A percentile compares a stretch with the other conserved stretches of the same genome.
phyloP scores from a whole-genome alignment of 2,329 filamentous ascomycete genomes.

The Phoma herbarum region DNA sequence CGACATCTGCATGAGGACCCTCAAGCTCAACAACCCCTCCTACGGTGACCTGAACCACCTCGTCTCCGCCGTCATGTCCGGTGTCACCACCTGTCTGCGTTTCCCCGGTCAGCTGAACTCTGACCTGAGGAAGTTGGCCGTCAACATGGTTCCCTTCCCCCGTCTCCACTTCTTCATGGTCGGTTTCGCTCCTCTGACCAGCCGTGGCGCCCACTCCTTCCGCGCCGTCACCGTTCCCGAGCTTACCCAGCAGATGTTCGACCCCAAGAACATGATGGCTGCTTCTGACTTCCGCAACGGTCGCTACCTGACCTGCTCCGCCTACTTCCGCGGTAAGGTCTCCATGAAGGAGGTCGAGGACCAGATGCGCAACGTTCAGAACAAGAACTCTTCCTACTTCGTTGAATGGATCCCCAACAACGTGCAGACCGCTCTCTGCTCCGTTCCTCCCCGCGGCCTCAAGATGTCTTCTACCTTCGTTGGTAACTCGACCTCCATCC shows the following conservation, averaged over 20 bases:
- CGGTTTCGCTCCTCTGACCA: slow-evolving; percentile 97
- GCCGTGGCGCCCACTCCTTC: slow-evolving; percentile 91
- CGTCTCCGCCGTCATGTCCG: slow-evolving; percentile 99
- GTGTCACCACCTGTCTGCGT: slow-evolving; percentile 96
- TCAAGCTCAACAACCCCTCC: slow-evolving; percentile 98
- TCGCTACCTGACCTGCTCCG: slow-evolving; percentile 98
- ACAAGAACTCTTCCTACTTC: slow-evolving; percentile 99
- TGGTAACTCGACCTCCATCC: slow-evolving; percentile 98
- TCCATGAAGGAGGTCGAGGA: slow-evolving; percentile 99
- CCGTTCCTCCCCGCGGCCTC: slow-evolving; percentile 94
- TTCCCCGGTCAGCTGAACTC: slow-evolving; percentile 99
- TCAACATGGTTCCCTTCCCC: slow-evolving; percentile 99
- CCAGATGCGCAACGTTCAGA: slow-evolving; percentile 99
- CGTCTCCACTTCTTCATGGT: slow-evolving; percentile 99
- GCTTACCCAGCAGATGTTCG: slow-evolving; percentile 99
- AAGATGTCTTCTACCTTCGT: slow-evolving; percentile 99
- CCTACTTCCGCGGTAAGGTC: slow-evolving; percentile 99
- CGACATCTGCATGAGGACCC: slow-evolving; percentile 99
- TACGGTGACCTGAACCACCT: slow-evolving; percentile 99
- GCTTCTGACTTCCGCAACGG: slow-evolving; percentile 99
- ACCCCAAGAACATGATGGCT: slow-evolving; percentile 99
- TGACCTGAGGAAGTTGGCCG: slow-evolving; percentile 97
- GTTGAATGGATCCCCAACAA: slow-evolving; percentile 99
- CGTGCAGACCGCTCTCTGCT: slow-evolving; percentile 99
- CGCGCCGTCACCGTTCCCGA: slow-evolving; percentile 96